A percentile compares a stretch with the other conserved stretches of the same genome.
Conservation (phyloP, 2,329 filamentous ascomycete genomes). For the Fusarium pseudoanthophilum region DNA sequence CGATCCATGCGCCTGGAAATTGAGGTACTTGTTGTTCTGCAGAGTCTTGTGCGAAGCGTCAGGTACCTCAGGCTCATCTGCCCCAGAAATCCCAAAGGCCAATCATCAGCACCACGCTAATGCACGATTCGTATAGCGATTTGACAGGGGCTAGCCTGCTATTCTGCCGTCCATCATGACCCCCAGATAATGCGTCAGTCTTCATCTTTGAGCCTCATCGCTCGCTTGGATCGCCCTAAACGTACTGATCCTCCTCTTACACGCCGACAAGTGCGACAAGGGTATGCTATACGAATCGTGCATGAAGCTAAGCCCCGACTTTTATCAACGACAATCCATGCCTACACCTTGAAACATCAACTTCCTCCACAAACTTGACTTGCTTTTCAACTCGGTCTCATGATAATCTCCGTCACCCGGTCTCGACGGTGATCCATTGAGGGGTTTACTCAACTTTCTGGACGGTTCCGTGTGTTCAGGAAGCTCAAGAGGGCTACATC, state of each 20-base stretch:
- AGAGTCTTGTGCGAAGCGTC: background rate
- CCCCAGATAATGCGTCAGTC: constrained; percentile 21
- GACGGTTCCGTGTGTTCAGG: background rate
- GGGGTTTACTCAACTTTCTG: background rate
- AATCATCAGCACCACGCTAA: constrained; percentile 11
- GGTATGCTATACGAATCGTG: constrained; percentile 45
- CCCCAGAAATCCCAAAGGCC: constrained; percentile 2
- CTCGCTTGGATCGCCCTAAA: constrained; percentile 20
- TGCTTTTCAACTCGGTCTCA: constrained; percentile 17
- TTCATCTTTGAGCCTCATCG: constrained; percentile 36
- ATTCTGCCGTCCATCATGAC: constrained; percentile 1
- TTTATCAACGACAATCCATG: constrained; percentile 17
- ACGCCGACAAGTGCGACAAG: constrained; percentile 1
- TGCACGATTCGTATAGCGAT: constrained; percentile 39
- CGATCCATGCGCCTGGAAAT: constrained; percentile 24
- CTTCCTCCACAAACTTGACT: background rate
- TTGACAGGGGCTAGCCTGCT: background rate
- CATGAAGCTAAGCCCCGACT: constrained; percentile 41
- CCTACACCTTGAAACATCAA: constrained; percentile 13
- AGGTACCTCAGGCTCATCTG: background rate
- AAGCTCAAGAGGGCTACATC: background rate
- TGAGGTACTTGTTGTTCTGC: constrained; percentile 8
- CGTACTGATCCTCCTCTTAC: background rate
- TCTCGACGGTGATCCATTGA: background rate
- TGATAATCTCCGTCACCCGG: constrained; percentile 8